A percentile compares a stretch with the other conserved stretches of the same genome.
Evolutionary conservation across 1,284 basidiomycete genomes (phyloP).

Genomic region (Puccinia polysora): DNA sequence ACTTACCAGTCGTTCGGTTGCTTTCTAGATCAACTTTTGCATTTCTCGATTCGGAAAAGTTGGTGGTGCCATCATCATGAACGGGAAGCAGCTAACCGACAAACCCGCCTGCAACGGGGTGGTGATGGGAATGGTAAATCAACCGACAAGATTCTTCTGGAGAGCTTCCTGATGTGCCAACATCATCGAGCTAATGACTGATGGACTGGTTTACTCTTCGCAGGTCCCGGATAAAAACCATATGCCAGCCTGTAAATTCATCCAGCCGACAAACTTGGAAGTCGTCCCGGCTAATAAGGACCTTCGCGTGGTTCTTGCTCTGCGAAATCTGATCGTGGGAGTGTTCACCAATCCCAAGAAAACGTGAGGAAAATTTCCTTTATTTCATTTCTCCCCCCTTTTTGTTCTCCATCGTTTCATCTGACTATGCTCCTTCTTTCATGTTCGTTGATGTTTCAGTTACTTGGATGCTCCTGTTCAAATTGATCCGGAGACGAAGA

Average conservation of each 20-base stretch:
- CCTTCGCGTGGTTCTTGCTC: neutral
- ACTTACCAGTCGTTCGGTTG: too few relatives aligned
- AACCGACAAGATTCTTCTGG: neutral
- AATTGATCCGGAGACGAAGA: slow-evolving; percentile 29
- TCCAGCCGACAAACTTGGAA: slow-evolving; percentile 23
- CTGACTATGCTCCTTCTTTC: neutral
- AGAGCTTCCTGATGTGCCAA: neutral
- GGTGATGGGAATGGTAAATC: slow-evolving; percentile 38
- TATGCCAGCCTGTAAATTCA: slow-evolving; percentile 30
- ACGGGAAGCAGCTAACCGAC: slow-evolving; percentile 20
- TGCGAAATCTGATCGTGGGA: slow-evolving; percentile 18
- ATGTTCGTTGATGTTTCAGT: slow-evolving; percentile 7
- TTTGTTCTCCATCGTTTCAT: neutral
- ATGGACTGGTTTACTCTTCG: too few relatives aligned
- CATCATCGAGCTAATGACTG: neutral
- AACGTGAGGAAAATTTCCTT: slow-evolving; percentile 16
- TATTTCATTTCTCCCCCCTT: neutral
- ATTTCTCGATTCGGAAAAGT: slow-evolving; percentile 3
- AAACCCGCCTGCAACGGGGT: slow-evolving; percentile 37
- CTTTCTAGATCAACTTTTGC: slow-evolving; percentile 38
- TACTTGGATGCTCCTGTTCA: slow-evolving; percentile 16
- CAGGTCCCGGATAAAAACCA: slow-evolving; percentile 31
- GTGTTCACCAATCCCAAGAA: slow-evolving; percentile 40
- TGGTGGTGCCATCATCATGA: slow-evolving; percentile 25
- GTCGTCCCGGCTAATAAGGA: neutral